Evolutionary conservation across 2,329 filamentous ascomycete species (phyloP).

Genomic region (Leptoxyphium fumago): DNA sequence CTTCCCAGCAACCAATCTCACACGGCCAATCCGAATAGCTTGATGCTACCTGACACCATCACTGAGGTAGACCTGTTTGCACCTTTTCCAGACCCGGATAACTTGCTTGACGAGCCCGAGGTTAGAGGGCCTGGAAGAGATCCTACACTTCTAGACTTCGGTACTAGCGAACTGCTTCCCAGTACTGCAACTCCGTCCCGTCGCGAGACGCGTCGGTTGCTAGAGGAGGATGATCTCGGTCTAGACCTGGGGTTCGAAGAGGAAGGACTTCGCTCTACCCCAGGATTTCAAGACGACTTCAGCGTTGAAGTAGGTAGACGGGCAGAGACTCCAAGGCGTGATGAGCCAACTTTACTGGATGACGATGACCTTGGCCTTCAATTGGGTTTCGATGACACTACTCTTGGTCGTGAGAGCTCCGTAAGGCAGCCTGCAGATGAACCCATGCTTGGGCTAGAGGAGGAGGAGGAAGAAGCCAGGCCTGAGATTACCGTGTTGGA

Average conservation of each 20-base stretch:
- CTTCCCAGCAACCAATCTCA: constrained; percentile 65
- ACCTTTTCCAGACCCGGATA: constrained; percentile 64
- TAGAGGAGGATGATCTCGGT: constrained; percentile 38
- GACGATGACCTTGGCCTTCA: constrained; percentile 45
- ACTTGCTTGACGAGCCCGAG: constrained; percentile 44
- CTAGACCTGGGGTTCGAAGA: constrained; percentile 48
- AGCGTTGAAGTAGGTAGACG: constrained; percentile 87
- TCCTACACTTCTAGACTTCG: constrained; percentile 38
- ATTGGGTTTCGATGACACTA: constrained; percentile 22
- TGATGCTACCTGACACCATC: constrained; percentile 81
- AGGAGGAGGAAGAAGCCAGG: constrained; percentile 12
- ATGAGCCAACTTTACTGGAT: constrained; percentile 43
- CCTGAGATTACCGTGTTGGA: not conserved
- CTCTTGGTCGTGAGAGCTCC: constrained; percentile 10
- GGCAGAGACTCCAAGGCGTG: constrained; percentile 44
- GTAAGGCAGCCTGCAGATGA: constrained; percentile 11
- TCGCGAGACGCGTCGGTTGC: constrained; percentile 8
- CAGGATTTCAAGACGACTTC: constrained; percentile 10
- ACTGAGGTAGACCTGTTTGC: constrained; percentile 83
- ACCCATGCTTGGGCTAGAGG: constrained; percentile 18
- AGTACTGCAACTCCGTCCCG: constrained; percentile 26
- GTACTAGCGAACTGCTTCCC: constrained; percentile 65
- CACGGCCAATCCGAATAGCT: constrained; percentile 66
- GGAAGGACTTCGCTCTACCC: constrained; percentile 22
- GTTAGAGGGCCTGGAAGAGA: constrained; percentile 22